Percentiles rank a stretch among this genome's conserved stretches.
phyloP scores from a whole-genome alignment of 805 yeast genomes.

The Sugiyamaella marilandica region DNA sequence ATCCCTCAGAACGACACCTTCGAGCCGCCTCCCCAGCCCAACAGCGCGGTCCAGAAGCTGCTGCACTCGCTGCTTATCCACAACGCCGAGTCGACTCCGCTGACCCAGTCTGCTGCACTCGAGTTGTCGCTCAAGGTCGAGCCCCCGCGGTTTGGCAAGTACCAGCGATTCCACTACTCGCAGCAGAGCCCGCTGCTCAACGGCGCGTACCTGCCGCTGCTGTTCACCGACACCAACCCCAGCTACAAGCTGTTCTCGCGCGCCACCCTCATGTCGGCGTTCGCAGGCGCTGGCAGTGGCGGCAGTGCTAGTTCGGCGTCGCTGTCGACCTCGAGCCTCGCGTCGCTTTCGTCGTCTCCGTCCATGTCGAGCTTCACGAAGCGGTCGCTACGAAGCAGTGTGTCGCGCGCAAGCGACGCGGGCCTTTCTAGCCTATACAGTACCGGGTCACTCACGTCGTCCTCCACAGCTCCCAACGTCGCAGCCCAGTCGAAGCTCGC shows the following conservation, averaged over 20 bases:
- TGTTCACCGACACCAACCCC: slow-evolving; percentile 56
- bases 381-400: slow-evolving; percentile 9
- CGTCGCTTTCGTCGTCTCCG: slow-evolving; percentile 7
- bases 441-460: slow-evolving; percentile 1
- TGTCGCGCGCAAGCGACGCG: background rate
- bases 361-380: slow-evolving; percentile 7
- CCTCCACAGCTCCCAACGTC: background rate
- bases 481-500: background rate
- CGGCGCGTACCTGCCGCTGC: slow-evolving; percentile 61
- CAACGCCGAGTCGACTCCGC: slow-evolving; percentile 33
- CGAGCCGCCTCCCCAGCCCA: slow-evolving; percentile 26
- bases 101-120: slow-evolving; percentile 52
- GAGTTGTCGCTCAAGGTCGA: slow-evolving; percentile 58
- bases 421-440: background rate
- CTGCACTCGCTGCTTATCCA: slow-evolving; percentile 44
- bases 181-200: slow-evolving; percentile 53
- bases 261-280: slow-evolving; percentile 34
- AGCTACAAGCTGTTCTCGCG: slow-evolving; percentile 54
- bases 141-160: slow-evolving; percentile 50
- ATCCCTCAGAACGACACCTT: slow-evolving; percentile 41
- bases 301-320: background rate
- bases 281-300: slow-evolving; percentile 36
- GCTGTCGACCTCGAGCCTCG: background rate
- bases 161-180: slow-evolving; percentile 39
- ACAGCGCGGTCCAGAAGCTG: slow-evolving; percentile 36